phyloP scores from a whole-genome alignment of 108 stramenopile species.

The Ochromonas danica region DNA sequence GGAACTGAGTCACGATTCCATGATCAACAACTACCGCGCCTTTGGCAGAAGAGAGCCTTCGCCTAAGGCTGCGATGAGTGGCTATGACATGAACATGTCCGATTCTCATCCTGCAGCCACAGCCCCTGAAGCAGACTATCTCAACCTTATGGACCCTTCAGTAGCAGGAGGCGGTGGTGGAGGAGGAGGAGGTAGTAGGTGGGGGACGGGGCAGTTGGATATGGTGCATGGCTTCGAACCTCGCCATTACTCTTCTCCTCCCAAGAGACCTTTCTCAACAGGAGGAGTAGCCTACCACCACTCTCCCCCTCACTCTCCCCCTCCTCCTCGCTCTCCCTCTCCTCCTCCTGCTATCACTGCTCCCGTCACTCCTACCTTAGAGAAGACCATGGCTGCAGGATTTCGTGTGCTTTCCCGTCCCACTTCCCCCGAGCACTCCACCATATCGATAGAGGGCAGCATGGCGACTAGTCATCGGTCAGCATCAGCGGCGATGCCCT shows the following conservation, averaged over 20 bases:
- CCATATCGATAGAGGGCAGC: conserved; percentile 13
- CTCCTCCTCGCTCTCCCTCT: conserved; percentile 12
- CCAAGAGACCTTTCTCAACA: conserved; percentile 15
- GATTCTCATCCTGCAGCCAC: no score
- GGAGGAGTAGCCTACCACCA: conserved; percentile 13
- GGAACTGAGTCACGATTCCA: no score
- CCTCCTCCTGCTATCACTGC: conserved; percentile 13
- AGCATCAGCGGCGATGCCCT: conserved; percentile 8
- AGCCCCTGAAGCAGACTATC: no score
- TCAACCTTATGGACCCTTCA: no score
- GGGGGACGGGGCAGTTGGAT: conserved; percentile 12
- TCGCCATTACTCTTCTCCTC: conserved; percentile 14
- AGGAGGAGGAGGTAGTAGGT: conserved; percentile 13
- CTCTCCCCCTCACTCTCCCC: conserved; percentile 12
- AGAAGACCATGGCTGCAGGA: conserved; percentile 13
- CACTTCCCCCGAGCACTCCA: conserved; percentile 12
- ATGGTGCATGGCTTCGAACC: conserved; percentile 13
- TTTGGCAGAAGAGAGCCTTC: no score
- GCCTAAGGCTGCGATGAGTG: no score
- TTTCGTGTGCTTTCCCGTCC: conserved; percentile 13
- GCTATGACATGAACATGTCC: no score
- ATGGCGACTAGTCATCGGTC: conserved; percentile 13
- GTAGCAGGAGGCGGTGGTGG: no score
- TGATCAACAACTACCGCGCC: no score
- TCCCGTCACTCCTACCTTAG: conserved; percentile 13